These are phyloP conservation scores for Biscogniauxia sp. DNA, from an alignment of 2,329 filamentous ascomycete species.

Conservation along the genomic window DNA sequence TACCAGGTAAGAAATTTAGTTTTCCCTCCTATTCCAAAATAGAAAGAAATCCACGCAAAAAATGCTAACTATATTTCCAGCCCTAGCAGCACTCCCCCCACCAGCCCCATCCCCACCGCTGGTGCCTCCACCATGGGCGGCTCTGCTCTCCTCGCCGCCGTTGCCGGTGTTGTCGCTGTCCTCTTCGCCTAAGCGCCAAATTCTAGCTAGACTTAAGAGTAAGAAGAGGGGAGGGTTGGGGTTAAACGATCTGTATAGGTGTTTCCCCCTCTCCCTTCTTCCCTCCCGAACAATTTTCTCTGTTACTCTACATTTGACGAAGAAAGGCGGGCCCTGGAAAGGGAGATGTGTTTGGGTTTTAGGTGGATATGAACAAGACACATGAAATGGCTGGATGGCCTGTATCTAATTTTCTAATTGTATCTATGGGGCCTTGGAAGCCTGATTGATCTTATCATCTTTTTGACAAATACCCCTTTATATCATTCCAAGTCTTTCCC, in stretches of 20 bases:
- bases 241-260: too few relatives aligned
- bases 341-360: conserved; percentile 38
- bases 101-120: conserved; percentile 41
- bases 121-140: conserved; percentile 53
- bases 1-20: conserved; percentile 31
- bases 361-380: conserved; percentile 6
- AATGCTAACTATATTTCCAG: conserved; percentile 28
- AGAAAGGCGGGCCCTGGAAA: conserved; percentile 34
- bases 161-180: conserved; percentile 53
- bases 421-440: conserved; percentile 25
- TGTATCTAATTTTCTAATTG: conserved; percentile 51
- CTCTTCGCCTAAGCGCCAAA: conserved; percentile 48
- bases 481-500: neutral
- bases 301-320: conserved; percentile 31
- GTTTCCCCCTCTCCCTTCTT: too few relatives aligned
- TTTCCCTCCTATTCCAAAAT: too few relatives aligned
- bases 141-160: conserved; percentile 54
- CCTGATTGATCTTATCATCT: conserved; percentile 10
- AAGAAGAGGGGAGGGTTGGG: too few relatives aligned
- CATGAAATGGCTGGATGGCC: conserved; percentile 5
- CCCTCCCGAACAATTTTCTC: conserved; percentile 17
- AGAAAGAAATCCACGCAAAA: too few relatives aligned
- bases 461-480: neutral
- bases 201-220: neutral
- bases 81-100: conserved; percentile 35